A percentile compares a stretch with the other conserved stretches of the same genome.
Conservation (phyloP, 352 stramenopile species). For the Globisporangium alternatum region DNA sequence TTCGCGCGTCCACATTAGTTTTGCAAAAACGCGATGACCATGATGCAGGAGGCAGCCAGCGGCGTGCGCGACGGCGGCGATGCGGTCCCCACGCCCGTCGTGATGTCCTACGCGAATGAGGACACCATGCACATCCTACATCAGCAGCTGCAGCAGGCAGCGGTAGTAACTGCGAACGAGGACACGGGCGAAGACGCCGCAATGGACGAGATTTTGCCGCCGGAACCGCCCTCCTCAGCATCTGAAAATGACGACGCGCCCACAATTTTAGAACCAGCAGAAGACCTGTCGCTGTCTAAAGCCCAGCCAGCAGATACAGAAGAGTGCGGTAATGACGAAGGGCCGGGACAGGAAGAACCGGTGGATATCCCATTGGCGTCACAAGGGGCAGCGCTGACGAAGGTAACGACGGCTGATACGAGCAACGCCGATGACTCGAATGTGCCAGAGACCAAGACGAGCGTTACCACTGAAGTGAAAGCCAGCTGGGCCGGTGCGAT, state of each 20-base stretch:
- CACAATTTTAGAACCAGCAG: neutral
- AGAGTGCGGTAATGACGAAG: neutral
- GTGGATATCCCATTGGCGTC: neutral
- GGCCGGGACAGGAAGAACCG: neutral
- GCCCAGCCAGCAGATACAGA: neutral
- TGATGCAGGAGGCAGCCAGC: slow-evolving; percentile 3
- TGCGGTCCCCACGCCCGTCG: no score
- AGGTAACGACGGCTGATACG: neutral
- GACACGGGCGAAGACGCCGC: neutral
- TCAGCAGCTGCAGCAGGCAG: neutral
- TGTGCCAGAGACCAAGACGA: neutral
- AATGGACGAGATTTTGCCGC: slow-evolving; percentile 1
- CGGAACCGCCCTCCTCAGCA: neutral
- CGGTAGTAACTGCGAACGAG: neutral
- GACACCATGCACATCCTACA: neutral
- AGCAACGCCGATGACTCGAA: neutral
- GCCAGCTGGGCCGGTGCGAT: slow-evolving; percentile 6
- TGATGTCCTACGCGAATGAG: neutral
- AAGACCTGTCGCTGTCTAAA: neutral
- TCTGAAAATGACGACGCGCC: neutral
- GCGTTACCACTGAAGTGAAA: neutral
- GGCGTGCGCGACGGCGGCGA: neutral
- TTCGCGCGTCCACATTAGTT: slow-evolving; percentile 6
- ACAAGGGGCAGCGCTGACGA: neutral
- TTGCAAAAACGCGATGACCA: slow-evolving; percentile 2